Evolutionary conservation across 2,329 filamentous ascomycete genomes (phyloP).

Genomic region (Coniella lustricola): DNA sequence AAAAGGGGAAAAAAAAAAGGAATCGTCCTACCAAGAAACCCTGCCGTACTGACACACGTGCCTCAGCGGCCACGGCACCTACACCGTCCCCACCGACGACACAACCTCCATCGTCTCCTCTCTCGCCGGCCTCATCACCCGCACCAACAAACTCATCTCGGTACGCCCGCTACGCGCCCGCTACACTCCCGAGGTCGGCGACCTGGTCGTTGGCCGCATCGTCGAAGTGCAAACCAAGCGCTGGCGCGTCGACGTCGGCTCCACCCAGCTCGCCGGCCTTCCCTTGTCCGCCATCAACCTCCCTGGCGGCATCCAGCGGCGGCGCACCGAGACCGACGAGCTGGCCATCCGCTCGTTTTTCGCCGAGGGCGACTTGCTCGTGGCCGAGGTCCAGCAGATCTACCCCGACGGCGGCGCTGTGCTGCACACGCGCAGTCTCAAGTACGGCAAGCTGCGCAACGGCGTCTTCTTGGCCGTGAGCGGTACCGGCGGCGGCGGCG

Average conservation of each 20-base stretch:
- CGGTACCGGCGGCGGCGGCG: conserved; percentile 76
- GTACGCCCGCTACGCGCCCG: conserved; percentile 84
- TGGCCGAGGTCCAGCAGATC: conserved; percentile 89
- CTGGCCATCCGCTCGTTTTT: conserved; percentile 97
- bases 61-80: conserved; percentile 83
- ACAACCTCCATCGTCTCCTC: conserved; percentile 74
- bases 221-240: conserved; percentile 88
- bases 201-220: conserved; percentile 89
- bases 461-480: conserved; percentile 79
- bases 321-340: conserved; percentile 91
- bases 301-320: conserved; percentile 84
- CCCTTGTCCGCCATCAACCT: conserved; percentile 89
- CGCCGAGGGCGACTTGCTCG: conserved; percentile 84
- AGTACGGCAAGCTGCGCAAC: conserved; percentile 93
- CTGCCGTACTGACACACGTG: not conserved
- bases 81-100: conserved; percentile 45
- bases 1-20: too few relatives aligned
- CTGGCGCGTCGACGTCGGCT: conserved; percentile 93
- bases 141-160: conserved; percentile 94
- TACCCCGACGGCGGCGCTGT: conserved; percentile 79
- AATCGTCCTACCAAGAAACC: not conserved
- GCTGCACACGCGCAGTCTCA: conserved; percentile 81
- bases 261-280: conserved; percentile 75
- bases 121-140: conserved; percentile 81
- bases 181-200: conserved; percentile 93